Conservation (phyloP, 2,329 filamentous ascomycete genomes). For the Fusarium brachygibbosum region DNA sequence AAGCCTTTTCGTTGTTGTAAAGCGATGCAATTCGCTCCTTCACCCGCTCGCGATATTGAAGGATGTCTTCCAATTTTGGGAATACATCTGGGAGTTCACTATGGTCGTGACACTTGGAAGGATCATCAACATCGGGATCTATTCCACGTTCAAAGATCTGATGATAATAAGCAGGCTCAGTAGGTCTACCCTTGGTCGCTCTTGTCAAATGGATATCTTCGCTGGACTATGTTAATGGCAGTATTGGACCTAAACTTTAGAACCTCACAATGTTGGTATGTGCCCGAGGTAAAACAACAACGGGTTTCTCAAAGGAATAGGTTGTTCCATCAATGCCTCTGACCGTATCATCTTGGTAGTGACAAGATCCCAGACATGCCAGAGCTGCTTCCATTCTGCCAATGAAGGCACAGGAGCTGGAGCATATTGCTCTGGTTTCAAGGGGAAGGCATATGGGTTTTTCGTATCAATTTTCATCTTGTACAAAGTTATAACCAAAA, state of each 20-base stretch:
- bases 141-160: constrained; percentile 25
- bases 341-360: constrained; percentile 24
- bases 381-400: constrained; percentile 35
- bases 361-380: constrained; percentile 36
- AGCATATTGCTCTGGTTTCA: constrained; percentile 23
- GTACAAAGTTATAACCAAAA: neutral
- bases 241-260: rapidly evolving
- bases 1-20: constrained; percentile 1
- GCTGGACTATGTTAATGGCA: neutral
- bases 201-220: constrained; percentile 30
- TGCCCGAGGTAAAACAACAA: constrained; percentile 32
- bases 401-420: constrained; percentile 25
- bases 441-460: constrained; percentile 23
- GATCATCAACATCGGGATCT: constrained; percentile 29
- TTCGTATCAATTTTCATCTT: neutral
- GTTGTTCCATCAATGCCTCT: constrained; percentile 29
- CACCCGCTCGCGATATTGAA: constrained; percentile 26
- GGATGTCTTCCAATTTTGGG: constrained; percentile 16
- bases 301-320: constrained; percentile 34
- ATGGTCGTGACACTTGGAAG: constrained; percentile 30
- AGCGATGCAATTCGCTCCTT: constrained; percentile 11
- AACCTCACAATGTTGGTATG: constrained; percentile 34
- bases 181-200: constrained; percentile 7
- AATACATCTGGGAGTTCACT: constrained; percentile 34
- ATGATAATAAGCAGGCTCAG: constrained; percentile 18